phyloP scores from a whole-genome alignment of 306 rosid species.

The apple (Malus domestica) region ASM211411v1 NC_041804.1:23875001-23875500 shows the following conservation, averaged over 20 bases:
- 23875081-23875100: slow-evolving; percentile 68
- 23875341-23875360: slow-evolving; percentile 78
- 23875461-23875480: neutral
- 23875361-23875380: slow-evolving; percentile 91
- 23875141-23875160: slow-evolving; percentile 7
- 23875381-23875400: slow-evolving; percentile 71
- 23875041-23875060: slow-evolving; percentile 36
- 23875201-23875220: slow-evolving; percentile 6
- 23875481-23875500: neutral
- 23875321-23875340: slow-evolving; percentile 87
- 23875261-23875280: slow-evolving; percentile 54
- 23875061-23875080: slow-evolving; percentile 48
- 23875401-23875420: slow-evolving; percentile 58
- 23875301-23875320: slow-evolving; percentile 73
- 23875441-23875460: neutral
- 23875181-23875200: slow-evolving; percentile 4
- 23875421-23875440: neutral
- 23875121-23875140: neutral
- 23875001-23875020: slow-evolving; percentile 18
- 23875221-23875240: slow-evolving; percentile 48
- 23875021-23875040: slow-evolving; percentile 33
- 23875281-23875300: slow-evolving; percentile 83
- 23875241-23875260: slow-evolving; percentile 67
- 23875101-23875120: slow-evolving; percentile 47
- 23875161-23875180: neutral